Base-by-base conservation (phyloP, 805 yeast genomes). In the Jamesozyma hellenica region DNA sequence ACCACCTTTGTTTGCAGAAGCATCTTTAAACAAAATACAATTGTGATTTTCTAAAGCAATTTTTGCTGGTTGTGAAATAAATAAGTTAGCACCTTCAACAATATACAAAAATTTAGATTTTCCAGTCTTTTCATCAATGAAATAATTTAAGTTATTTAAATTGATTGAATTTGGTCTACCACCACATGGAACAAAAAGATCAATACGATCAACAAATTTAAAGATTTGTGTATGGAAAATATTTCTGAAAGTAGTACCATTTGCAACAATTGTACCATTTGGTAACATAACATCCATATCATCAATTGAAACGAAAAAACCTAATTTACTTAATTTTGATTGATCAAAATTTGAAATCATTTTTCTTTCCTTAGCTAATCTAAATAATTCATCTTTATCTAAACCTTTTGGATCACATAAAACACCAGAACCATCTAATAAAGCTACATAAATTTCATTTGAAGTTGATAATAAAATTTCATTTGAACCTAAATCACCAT, bases 81-180 rank as follows among this genome's bases (percentile, higher is more conserved):
- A 92, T 62, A 90, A 71, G 63, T 90, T 92, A 41, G 98, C 98
- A 59, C 98, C 98, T 67, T 90, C 98, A 42, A 92, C 96, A 58
- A 90, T 77, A 65, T 80, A 86, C 36, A 94, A 94, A 51, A 92
- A 72, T 49, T 75, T 67, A 16, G 83, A 63, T 63, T 81, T 79
- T 42, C 92, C 94, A 25, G 88, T 79, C 53, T 77, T 77, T 31
- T 68, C 70, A 61, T 82, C 85, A 50, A 92, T 75, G 52, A 86
- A 75, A 39, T 66, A 66, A 46, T 69, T 66, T 43, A 88, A 92
- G 54, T 83, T 92, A 61, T 77, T 80, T 47, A 88, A 77, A 61
- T 88, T 94, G 60, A 90, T 79, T 16, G 97, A 94, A 52, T 84
- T 90, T 44, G 98, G 98, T 66, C 98, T 82, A 51, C 98, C 98